Evolutionary conservation across 75 land plant species (phyloP).

Genomic region (Selaginella tamariscina): DNA sequence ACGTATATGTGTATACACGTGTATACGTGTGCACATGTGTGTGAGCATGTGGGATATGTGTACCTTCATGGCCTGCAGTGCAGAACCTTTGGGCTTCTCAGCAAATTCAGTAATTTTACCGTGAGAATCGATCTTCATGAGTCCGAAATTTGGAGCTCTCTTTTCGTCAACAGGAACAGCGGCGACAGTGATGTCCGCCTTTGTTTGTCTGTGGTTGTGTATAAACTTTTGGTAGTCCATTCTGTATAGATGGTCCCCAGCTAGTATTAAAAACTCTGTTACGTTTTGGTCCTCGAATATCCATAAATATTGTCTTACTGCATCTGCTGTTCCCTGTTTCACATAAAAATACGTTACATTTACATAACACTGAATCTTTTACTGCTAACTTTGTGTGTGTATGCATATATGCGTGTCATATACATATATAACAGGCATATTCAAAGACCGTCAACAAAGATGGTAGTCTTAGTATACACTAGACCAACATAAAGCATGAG

Average conservation of each 20-base stretch:
- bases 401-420: too few species aligned
- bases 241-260: conserved; percentile 2
- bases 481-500: too few species aligned
- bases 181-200: conserved; percentile 11
- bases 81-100: background rate
- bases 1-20: too few species aligned
- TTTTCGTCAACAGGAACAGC: conserved; percentile 6
- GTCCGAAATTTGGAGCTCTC: background rate
- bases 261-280: conserved; percentile 3
- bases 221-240: conserved; percentile 11
- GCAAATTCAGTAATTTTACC: conserved; percentile 9
- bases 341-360: too few species aligned
- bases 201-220: background rate
- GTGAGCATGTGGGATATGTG: too few species aligned
- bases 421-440: too few species aligned
- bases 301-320: conserved; percentile 7
- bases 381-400: too few species aligned
- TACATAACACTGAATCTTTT: too few species aligned
- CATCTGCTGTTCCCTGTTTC: conserved; percentile 11
- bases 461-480: too few species aligned
- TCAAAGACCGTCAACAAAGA: too few species aligned
- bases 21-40: too few species aligned
- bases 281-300: conserved; percentile 5
- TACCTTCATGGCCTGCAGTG: conserved; percentile 10
- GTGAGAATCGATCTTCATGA: conserved; percentile 2